Evolutionary conservation across 139 green algal genomes (phyloP).

Genomic region (Yamagishiella unicocca): DNA sequence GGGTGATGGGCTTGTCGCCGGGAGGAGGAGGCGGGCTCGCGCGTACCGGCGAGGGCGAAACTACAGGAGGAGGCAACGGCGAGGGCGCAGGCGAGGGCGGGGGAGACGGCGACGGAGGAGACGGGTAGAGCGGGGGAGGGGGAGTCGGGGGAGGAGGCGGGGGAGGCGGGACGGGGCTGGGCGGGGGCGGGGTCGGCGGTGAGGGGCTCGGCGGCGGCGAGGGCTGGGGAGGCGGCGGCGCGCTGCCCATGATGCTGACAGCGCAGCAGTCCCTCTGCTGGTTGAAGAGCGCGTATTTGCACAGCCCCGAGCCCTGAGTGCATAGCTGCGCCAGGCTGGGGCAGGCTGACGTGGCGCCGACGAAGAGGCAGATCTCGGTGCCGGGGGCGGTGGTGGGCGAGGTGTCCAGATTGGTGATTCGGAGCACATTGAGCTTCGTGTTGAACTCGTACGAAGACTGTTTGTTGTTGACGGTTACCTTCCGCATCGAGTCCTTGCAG

Average conservation of each 20-base stretch:
- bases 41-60: too few species aligned
- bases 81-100: not conserved
- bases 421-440: constrained; percentile 11
- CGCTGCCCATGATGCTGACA: not conserved
- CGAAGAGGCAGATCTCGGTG: constrained; percentile 41
- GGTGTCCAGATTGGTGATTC: not conserved
- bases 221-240: not conserved
- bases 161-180: too few species aligned
- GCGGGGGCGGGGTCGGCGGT: not conserved
- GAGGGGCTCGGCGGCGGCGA: not conserved
- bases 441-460: constrained; percentile 39
- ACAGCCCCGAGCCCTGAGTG: not conserved
- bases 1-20: not conserved
- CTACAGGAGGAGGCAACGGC: not conserved
- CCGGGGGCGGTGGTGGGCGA: not conserved
- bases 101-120: not conserved
- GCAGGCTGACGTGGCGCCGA: not conserved
- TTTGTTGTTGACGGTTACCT: constrained; percentile 21
- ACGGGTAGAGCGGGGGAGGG: not conserved
- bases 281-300: constrained; percentile 42
- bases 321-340: constrained; percentile 16
- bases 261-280: constrained; percentile 36
- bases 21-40: not conserved
- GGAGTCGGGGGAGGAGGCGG: not conserved
- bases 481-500: constrained; percentile 29